A percentile compares a stretch with the other conserved stretches of the same genome.
These are phyloP conservation scores for Tylopilus orsonianus DNA, from an alignment of 1,284 basidiomycete genomes.

Conservation along the genomic window DNA sequence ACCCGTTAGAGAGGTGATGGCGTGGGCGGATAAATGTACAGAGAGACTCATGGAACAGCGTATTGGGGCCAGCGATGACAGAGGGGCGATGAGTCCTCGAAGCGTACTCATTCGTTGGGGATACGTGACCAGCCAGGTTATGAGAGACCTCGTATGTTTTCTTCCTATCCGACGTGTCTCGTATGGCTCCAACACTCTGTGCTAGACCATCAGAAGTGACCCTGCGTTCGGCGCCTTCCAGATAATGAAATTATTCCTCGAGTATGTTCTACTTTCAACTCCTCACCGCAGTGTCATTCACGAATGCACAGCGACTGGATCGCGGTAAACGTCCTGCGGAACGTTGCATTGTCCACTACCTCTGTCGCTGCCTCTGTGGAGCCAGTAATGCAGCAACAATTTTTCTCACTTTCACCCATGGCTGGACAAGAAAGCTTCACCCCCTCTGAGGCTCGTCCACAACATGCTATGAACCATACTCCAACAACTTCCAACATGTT, in stretches of 20 bases:
- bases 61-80: slow-evolving; percentile 61
- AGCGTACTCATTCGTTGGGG: slow-evolving; percentile 87
- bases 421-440: slow-evolving; percentile 73
- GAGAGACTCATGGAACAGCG: slow-evolving; percentile 75
- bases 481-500: slow-evolving; percentile 87
- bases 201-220: slow-evolving; percentile 84
- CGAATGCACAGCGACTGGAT: slow-evolving; percentile 73
- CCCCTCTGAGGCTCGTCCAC: slow-evolving; percentile 54
- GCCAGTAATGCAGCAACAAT: slow-evolving; percentile 84
- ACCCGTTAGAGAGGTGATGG: slow-evolving; percentile 84
- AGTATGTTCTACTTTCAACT: slow-evolving; percentile 49
- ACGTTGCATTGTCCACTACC: slow-evolving; percentile 82
- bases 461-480: slow-evolving; percentile 62
- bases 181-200: slow-evolving; percentile 7
- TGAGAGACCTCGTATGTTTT: slow-evolving; percentile 74
- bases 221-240: slow-evolving; percentile 88
- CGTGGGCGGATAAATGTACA: slow-evolving; percentile 86
- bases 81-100: slow-evolving; percentile 79
- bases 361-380: slow-evolving; percentile 87
- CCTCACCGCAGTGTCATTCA: slow-evolving; percentile 22
- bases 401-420: slow-evolving; percentile 79
- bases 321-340: slow-evolving; percentile 80
- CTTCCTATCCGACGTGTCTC: not conserved
- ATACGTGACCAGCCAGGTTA: slow-evolving; percentile 87
- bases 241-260: slow-evolving; percentile 84